These are phyloP conservation scores for Cerrena zonata DNA, from an alignment of 1,284 basidiomycete genomes.

Conservation along the genomic window DNA sequence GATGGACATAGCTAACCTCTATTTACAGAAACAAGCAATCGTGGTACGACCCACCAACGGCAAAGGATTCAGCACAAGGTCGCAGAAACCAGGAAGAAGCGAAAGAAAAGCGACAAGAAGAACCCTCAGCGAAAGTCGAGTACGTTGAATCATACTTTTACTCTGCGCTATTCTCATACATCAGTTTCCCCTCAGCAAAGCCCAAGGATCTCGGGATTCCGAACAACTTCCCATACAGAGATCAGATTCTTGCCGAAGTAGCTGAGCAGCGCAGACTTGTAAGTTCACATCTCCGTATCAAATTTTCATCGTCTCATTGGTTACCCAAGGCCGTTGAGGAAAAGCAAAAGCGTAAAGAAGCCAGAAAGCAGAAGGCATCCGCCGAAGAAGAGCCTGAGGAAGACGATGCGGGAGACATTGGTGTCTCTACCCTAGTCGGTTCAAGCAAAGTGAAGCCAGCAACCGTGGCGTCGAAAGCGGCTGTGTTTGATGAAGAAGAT, in stretches of 20 bases:
- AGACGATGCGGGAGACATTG: constrained; percentile 22
- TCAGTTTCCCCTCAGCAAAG: constrained; percentile 40
- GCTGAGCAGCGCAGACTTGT: constrained; percentile 74
- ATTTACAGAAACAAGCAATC: constrained; percentile 75
- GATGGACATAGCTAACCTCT: constrained; percentile 4
- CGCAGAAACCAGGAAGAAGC: constrained; percentile 74
- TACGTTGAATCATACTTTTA: constrained; percentile 37
- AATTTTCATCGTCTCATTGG: background rate
- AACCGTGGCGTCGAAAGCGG: constrained; percentile 16
- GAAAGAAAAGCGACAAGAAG: constrained; percentile 75
- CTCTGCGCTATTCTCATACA: constrained; percentile 2
- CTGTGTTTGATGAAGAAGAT: constrained; percentile 31
- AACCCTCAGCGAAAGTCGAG: constrained; percentile 88
- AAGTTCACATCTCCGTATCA: constrained; percentile 18
- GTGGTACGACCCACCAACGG: constrained; percentile 69
- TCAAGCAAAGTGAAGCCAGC: constrained; percentile 13
- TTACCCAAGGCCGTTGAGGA: constrained; percentile 57
- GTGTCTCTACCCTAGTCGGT: constrained; percentile 13
- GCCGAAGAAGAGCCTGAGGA: constrained; percentile 26
- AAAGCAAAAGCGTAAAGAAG: constrained; percentile 59
- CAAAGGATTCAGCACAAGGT: constrained; percentile 78
- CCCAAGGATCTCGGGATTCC: constrained; percentile 93
- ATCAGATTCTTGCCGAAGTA: constrained; percentile 89
- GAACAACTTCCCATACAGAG: constrained; percentile 96
- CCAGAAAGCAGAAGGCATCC: constrained; percentile 41